These are phyloP conservation scores for Kwoniella europaea DNA, from an alignment of 768 basidiomycete species.

Conservation along the genomic window DNA sequence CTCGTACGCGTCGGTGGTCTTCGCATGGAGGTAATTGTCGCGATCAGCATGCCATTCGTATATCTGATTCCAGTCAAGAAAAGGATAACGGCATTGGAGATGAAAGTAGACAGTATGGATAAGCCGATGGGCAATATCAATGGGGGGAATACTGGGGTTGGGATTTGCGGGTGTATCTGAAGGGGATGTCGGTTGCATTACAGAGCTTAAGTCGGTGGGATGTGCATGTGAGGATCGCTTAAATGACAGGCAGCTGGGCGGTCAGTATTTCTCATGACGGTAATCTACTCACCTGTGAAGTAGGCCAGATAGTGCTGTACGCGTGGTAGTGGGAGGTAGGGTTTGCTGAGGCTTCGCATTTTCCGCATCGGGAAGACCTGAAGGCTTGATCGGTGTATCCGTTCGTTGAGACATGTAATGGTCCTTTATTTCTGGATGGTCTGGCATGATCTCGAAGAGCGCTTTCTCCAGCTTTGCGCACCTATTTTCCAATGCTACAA, in stretches of 20 bases:
- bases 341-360: too few relatives aligned
- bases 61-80: slow-evolving; percentile 16
- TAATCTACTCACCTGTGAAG: not conserved
- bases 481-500: slow-evolving; percentile 14
- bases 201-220: not conserved
- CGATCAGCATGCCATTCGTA: slow-evolving; percentile 7
- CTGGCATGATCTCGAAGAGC: not conserved
- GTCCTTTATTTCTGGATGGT: slow-evolving; percentile 23
- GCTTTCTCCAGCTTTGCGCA: slow-evolving; percentile 10
- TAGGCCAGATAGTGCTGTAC: not conserved
- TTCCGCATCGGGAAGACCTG: not conserved
- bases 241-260: not conserved
- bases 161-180: slow-evolving; percentile 13
- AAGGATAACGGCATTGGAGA: slow-evolving; percentile 22
- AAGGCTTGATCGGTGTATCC: not conserved
- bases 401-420: slow-evolving; percentile 11
- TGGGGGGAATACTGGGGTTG: slow-evolving; percentile 9
- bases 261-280: too few relatives aligned
- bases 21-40: not conserved
- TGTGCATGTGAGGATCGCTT: not conserved
- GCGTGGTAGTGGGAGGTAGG: not conserved
- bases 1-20: not conserved
- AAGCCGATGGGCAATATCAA: not conserved
- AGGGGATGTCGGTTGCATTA: slow-evolving; percentile 18
- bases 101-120: slow-evolving; percentile 11